Evolutionary conservation across 352 stramenopile genomes (phyloP), one percentile per base, ranked within the genome.

Genomic region (Phytophthora megakarya): DNA sequence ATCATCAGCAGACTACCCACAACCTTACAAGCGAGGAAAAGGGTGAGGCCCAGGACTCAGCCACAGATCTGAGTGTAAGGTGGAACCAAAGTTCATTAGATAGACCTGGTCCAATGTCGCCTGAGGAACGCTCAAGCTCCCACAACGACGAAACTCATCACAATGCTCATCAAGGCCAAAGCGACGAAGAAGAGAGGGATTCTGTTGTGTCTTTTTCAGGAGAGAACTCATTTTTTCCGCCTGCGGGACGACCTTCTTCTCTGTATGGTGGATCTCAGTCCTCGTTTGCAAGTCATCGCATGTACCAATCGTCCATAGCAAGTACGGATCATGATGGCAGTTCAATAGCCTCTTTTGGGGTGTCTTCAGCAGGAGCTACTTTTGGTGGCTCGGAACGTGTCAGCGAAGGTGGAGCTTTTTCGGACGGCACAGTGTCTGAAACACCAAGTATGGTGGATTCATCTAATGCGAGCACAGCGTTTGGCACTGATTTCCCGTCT

Each of bases 361-460:
- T 89, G 12, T 93, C 85, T 13, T 92, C 82, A 3, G 80, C 82
- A n/a, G 85, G 82, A 46, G 85, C 85, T 19, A 93, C 85, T 16
- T 89, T 92, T 61, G 85, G 85, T 18, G 82, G 78, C 2, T 92
- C 82, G 32, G 85, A 93, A 48, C 78, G 80, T 26, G 74, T 84
- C 15, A 85, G 82, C 25, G 83, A 91, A 49, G 78, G 73, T 39
- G 81, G 73, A 11, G 62, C 76, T 26, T 90, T 82, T 74, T 90
- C 81, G 16, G 82, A 91, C 45, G 81, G 75, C 16, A 85, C 80
- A 23, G 65, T 80, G 0, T 93, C 84, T 1, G 84, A 93, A 49
- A 90, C 80, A 3, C 75, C 82, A 16, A 93, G 85, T 25, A 78
- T 87, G 23, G 74, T 90, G 48, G 78, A 84, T 16, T 89, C 81